Conservation (phyloP, 768 basidiomycete genomes). For the Tricholoma saponaceum region DNA sequence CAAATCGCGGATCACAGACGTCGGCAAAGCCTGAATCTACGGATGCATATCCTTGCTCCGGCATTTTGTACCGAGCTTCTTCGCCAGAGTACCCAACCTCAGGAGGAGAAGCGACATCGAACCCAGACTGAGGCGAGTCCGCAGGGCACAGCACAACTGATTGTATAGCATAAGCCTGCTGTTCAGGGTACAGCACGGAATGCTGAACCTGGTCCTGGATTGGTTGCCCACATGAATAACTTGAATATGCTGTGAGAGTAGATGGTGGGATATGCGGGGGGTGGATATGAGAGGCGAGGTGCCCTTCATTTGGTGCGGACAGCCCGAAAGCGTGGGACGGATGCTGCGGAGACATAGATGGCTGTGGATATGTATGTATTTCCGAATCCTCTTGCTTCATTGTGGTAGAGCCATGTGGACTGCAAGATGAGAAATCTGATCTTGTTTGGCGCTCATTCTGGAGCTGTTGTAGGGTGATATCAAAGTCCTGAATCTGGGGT, state of each 20-base stretch:
- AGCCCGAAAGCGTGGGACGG: constrained; percentile 12
- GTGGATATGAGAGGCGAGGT: background rate
- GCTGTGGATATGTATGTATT: constrained; percentile 5
- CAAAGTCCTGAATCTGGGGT: background rate
- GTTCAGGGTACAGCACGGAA: background rate
- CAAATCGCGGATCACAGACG: constrained; percentile 12
- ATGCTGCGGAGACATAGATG: constrained; percentile 4
- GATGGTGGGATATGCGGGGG: background rate
- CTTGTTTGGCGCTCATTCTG: background rate
- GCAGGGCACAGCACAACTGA: constrained; percentile 5
- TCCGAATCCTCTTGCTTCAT: constrained; percentile 11
- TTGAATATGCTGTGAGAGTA: constrained; percentile 3
- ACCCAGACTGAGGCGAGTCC: constrained; percentile 1
- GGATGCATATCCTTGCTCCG: background rate
- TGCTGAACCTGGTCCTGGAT: constrained; percentile 2
- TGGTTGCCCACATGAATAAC: constrained; percentile 3
- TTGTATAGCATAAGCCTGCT: constrained; percentile 4
- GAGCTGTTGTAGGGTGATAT: constrained; percentile 2
- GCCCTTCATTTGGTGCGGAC: constrained; percentile 4
- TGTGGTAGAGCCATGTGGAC: background rate
- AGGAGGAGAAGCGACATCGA: constrained; percentile 1
- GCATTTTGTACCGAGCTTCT: constrained; percentile 6
- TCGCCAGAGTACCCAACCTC: constrained; percentile 4
- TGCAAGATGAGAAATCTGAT: constrained; percentile 2
- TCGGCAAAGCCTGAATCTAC: constrained; percentile 5